These are phyloP conservation scores for Lactarius akahatsu DNA, from an alignment of 768 basidiomycete genomes.

Conservation along the genomic window DNA sequence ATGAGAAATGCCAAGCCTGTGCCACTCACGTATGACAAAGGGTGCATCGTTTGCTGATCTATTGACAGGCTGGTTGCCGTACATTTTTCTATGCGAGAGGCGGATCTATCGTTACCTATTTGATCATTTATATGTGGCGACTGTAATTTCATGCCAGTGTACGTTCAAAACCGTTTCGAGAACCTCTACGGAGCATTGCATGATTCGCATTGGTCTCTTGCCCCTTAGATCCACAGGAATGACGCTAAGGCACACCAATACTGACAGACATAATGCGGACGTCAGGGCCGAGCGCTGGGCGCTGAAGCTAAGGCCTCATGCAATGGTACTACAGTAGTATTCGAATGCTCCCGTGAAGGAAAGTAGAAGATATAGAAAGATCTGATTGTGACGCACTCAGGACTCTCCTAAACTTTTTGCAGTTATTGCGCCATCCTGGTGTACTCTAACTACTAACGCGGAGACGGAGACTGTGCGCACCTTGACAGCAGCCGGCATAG, in stretches of 20 bases:
- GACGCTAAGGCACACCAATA: not conserved
- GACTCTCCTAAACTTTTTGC: not conserved
- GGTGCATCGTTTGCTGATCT: slow-evolving; percentile 20
- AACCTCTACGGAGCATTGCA: not conserved
- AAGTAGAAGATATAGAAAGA: not conserved
- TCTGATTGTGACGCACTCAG: not conserved
- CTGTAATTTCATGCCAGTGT: not conserved
- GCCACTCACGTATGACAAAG: slow-evolving; percentile 11
- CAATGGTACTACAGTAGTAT: not conserved
- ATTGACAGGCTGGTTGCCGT: not conserved
- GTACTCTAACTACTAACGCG: not conserved
- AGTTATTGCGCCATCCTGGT: not conserved
- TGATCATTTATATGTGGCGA: not conserved
- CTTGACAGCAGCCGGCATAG: not conserved
- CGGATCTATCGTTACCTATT: not conserved
- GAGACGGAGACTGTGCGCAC: not conserved
- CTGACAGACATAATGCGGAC: not conserved
- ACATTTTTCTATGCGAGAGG: not conserved
- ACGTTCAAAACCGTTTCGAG: not conserved
- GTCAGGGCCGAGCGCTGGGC: not conserved
- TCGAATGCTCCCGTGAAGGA: not conserved
- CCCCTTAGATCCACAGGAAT: not conserved
- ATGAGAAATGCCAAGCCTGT: not conserved
- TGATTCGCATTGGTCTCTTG: not conserved
- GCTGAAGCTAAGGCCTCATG: not conserved